phyloP scores from a whole-genome alignment of 148 eudicot species.

The Rhododendron simsii region DNA sequence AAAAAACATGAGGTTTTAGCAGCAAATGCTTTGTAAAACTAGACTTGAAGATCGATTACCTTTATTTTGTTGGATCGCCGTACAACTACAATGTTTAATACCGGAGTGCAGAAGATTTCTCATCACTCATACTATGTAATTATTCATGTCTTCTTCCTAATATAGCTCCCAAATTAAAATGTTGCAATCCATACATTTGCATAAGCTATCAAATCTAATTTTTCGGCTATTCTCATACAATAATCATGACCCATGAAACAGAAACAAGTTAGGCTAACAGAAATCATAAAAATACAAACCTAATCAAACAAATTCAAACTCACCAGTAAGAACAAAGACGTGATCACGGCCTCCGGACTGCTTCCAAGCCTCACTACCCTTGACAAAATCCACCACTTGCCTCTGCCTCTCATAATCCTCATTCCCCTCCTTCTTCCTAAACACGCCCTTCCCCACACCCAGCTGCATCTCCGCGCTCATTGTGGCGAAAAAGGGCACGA shows the following conservation, averaged over 20 bases:
- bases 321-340: slow-evolving; percentile 92
- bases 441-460: slow-evolving; percentile 49
- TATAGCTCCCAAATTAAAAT: background rate
- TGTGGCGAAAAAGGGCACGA: slow-evolving; percentile 91
- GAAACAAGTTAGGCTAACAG: background rate
- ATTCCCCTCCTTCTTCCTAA: slow-evolving; percentile 77
- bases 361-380: slow-evolving; percentile 62
- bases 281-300: background rate
- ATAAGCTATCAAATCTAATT: background rate
- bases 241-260: background rate
- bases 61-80: background rate
- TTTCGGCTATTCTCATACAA: background rate
- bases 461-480: slow-evolving; percentile 92
- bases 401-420: slow-evolving; percentile 79
- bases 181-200: background rate
- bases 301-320: background rate
- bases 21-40: background rate
- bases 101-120: background rate
- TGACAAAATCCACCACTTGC: slow-evolving; percentile 66
- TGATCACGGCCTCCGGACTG: slow-evolving; percentile 91
- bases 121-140: background rate
- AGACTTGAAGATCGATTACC: background rate
- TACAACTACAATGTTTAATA: background rate
- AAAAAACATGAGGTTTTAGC: background rate
- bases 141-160: background rate